Evolutionary conservation across 2,329 filamentous ascomycete genomes (phyloP), one percentile per base, ranked within the genome.

Genomic region (Nemania abortiva): DNA sequence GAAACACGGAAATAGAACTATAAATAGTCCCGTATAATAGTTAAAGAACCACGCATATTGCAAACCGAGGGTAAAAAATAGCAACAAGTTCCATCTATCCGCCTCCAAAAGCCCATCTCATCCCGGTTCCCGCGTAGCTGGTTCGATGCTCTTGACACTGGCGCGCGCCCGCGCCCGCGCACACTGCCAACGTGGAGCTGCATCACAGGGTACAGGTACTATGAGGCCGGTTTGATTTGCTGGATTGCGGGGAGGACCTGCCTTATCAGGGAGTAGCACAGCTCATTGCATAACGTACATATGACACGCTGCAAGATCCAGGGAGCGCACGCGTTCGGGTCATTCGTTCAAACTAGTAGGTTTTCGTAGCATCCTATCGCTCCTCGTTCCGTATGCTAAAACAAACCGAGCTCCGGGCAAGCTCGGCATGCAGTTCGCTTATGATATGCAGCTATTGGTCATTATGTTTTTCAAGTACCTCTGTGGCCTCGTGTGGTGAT

Each of bases 351-450:
- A 53, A 39, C 24, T 37, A 37, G 13, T 15, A 63, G 20, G 37
- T 39, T 58, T 55, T 39, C 27, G 31, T 24, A 34, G 45, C 50
- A 50, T 39, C 55, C 27, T 63, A 31, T 18, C 22, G 24, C 47
- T 60, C 55, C 42, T 53, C 47, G 59, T 66, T 55, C 54, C 58
- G 54, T 60, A 63, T 39, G 62, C 45, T 49, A 42, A 60, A 52
- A 24, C 58, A 59, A 24, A 69, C 63, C 45, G 67, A 67, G 58
- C 60, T 63, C 60, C 65, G 65, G 7, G 63, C 68, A 37, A 72
- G 59, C 60, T 72, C 63, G 3, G 65, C 65, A 69, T 72, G 11
- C 67, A 60, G 37, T 67, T 61, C 49, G 66, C 71, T 73, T 47
- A 58, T 22, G 52, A 42, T 3, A 5, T 15, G 64, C 49, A 68